A percentile compares a stretch with the other conserved stretches of the same genome.
Evolutionary conservation across 192 early-diverging fungal genomes (phyloP).

Genomic region (Glomus cerebriforme): DNA sequence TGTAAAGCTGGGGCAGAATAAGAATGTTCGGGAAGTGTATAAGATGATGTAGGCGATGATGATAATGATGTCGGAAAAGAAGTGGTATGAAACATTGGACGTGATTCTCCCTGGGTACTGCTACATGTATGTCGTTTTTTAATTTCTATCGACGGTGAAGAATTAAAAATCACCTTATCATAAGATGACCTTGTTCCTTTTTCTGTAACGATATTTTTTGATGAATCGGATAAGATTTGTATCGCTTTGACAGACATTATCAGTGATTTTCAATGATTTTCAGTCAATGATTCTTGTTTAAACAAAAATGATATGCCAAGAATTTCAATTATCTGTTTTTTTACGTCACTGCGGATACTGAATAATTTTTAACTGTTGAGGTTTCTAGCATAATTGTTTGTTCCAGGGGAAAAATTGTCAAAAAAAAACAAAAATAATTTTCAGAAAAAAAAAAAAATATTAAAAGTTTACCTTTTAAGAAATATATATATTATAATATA

Average conservation of each 20-base stretch:
- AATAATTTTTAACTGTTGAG: background rate
- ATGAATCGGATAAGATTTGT: constrained; percentile 7
- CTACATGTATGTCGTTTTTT: background rate
- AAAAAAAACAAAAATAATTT: background rate
- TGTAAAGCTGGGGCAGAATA: no score
- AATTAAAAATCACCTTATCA: constrained; percentile 10
- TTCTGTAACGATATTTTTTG: background rate
- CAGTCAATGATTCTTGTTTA: no score
- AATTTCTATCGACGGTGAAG: background rate
- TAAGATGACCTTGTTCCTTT: background rate
- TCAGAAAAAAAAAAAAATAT: background rate
- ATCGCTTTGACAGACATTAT: background rate
- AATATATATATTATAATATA: background rate
- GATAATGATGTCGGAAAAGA: background rate
- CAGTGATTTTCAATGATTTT: background rate
- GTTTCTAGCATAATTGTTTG: background rate
- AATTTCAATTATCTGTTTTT: no score
- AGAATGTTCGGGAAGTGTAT: background rate
- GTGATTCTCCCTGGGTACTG: background rate
- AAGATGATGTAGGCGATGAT: background rate
- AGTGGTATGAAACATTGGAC: background rate
- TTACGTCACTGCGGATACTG: background rate
- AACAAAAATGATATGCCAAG: no score
- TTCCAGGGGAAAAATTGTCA: background rate
- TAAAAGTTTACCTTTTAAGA: background rate